phyloP scores from a whole-genome alignment of 73 alveolate species.

The Stentor roeselii region DNA sequence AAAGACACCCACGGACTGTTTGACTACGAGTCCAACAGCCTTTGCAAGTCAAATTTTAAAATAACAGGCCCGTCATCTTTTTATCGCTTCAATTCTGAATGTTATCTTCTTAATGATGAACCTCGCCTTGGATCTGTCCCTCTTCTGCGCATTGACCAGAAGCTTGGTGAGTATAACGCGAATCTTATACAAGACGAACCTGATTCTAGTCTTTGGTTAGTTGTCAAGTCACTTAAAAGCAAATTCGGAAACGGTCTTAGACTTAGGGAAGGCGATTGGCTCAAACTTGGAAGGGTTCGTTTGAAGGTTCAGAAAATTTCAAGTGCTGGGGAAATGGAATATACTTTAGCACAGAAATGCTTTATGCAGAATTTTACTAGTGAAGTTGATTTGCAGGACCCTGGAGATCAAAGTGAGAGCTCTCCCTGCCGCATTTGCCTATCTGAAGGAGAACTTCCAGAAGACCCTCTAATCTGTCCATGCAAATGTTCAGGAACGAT shows the following conservation, averaged over 20 bases:
- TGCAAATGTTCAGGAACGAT: constrained; percentile 90
- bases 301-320: constrained; percentile 21
- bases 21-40: constrained; percentile 51
- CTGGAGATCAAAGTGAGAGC: background rate
- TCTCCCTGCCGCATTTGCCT: constrained; percentile 77
- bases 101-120: background rate
- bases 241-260: background rate
- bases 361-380: background rate
- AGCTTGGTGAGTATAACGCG: background rate
- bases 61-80: background rate
- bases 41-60: background rate
- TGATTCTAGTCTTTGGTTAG: constrained; percentile 9
- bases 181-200: background rate
- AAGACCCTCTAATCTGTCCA: constrained; percentile 74
- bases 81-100: background rate
- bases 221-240: constrained; percentile 15
- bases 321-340: background rate
- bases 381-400: background rate
- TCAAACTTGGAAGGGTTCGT: constrained; percentile 29
- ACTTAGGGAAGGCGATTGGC: constrained; percentile 21
- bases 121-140: background rate
- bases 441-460: constrained; percentile 48
- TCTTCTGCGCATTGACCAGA: background rate
- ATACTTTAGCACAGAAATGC: background rate
- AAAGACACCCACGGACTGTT: constrained; percentile 65